Evolutionary conservation across 441 rosid genomes (phyloP).

Genomic region (Pelargonium australe): DNA sequence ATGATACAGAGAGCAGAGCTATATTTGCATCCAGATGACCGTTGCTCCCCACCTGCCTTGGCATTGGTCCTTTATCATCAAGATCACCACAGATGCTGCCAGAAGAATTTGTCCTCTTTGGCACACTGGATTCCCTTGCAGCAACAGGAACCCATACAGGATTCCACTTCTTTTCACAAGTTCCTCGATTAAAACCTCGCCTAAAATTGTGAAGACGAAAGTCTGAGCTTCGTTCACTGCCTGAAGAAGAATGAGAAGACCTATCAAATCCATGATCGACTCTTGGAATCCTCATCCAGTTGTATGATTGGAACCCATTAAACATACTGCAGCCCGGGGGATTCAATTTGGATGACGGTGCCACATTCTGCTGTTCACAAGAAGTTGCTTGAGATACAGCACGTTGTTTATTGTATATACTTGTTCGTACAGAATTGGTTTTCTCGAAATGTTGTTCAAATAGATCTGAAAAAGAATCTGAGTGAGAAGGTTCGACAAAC

Average conservation of each 20-base stretch:
- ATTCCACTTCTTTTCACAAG: slow-evolving; percentile 16
- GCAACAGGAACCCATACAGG: slow-evolving; percentile 18
- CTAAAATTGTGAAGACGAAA: slow-evolving; percentile 3
- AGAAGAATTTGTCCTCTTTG: slow-evolving; percentile 3
- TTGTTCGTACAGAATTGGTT: neutral
- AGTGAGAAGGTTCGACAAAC: slow-evolving; percentile 11
- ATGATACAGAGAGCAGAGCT: slow-evolving; percentile 5
- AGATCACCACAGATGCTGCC: neutral
- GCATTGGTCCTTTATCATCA: neutral
- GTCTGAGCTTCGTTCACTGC: slow-evolving; percentile 4
- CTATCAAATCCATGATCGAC: slow-evolving; percentile 4
- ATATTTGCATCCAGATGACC: neutral
- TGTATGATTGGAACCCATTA: slow-evolving; percentile 8
- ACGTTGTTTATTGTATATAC: neutral
- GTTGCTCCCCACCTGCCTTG: neutral
- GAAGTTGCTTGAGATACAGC: neutral
- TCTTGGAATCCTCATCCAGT: slow-evolving; percentile 8
- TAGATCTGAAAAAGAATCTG: neutral
- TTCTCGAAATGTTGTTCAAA: slow-evolving; percentile 5
- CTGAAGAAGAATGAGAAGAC: slow-evolving; percentile 11
- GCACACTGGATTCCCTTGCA: neutral
- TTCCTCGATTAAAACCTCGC: slow-evolving; percentile 10
- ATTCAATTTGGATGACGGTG: neutral
- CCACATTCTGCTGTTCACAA: neutral
- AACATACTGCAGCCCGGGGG: slow-evolving; percentile 5